Evolutionary conservation across 202 grass and related monocot species (phyloP), one percentile per base, ranked within the genome.

Genomic region (Tripidium arundinaceum): DNA sequence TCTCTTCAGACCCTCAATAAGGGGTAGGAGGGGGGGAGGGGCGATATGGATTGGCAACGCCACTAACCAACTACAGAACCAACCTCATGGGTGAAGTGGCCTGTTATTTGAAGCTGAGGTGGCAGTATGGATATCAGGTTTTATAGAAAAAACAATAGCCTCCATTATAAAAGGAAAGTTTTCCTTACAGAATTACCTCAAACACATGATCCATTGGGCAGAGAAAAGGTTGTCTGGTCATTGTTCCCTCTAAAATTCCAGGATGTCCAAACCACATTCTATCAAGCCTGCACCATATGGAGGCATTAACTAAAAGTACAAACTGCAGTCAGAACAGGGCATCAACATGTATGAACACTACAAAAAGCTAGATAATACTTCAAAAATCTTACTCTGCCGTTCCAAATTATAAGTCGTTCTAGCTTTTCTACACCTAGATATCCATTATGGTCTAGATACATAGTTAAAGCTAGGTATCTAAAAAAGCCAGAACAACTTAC

Each of bases 131-230:
- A 31, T 72, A 5, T 72, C 43, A 21, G 45, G 2, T 72, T 72
- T 72, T 72, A 31, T 49, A 47, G 25, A 33, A 27, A n/a, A 3
- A 65, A 78, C 36, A 47, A 19, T 38, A 33, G 13, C n/a, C 47
- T 57, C 22, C 0, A 69, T 55, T 42, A 55, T 12, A 31, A 31
- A 29, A 59, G 18, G 15, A 52, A 6, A 47, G 4, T 6, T 49
- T 70, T 79, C 42, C 21, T 70, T 25, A 25, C 41, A 49, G 38
- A 79, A 79, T 24, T 86, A 99, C 96, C 96, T 99, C 90, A 87
- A 99, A 96, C 65, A 99, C 74, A 88, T 99, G 96, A 77, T 99
- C 96, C 96, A 96, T 96, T 36, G 96, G 92, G 69, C 96, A 99
- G 26, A 99, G 77, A 90, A 99, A 96, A 85, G 96, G 96, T 76